Base-by-base conservation (phyloP, 192 early-diverging fungal species). In the Kickxella alabastrina region DNA sequence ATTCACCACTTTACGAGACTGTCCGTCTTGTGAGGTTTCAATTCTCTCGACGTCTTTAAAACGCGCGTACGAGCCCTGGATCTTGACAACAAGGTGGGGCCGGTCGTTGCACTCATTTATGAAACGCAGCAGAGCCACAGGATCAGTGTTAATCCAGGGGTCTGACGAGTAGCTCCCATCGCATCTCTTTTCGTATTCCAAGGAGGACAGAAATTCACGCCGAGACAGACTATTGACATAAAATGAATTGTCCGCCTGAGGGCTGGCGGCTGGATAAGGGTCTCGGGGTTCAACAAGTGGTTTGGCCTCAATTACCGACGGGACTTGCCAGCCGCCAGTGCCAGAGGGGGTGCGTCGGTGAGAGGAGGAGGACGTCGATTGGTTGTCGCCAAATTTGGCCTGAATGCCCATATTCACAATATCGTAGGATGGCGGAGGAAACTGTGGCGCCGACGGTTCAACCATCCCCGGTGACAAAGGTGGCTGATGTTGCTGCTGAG, bases 91-190 rank as follows among this genome's bases (percentile, higher is more conserved):
- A 1, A 76, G 62, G 6, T 58, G 65, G 12, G 73, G 73, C 9
- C 65, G 52, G 40, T 68, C 66, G 50, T 68, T 76, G 31, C 57
- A 41, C 31, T 68, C 73, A 6, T 10, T 41, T 29, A 76, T 57
- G 39, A 76, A 76, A 29, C 66, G 48, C 9, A 22, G 50, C 22
- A 76, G 43, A 8, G 66, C 65, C 8, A 34, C 27, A 3, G 41
- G 54, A 44, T 68, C 42, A 22, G 53, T 61, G 66, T 76, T 76
- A 5, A 76, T 54, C 65, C 65, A 65, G 2, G 21, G 17, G 45
- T 76, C 73, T 6, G 56, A 40, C 9, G 71, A 75, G 38, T 55
- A 59, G 35, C 63, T 67, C 2, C 71, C 71, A 29, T 75, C 63
- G 31, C 52, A 26, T 3, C 59, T 50, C 44, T 60, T 59, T 51